Conservation (phyloP, 2,329 filamentous ascomycete genomes). For the Pseudopyrenochaeta lycopersici region DNA sequence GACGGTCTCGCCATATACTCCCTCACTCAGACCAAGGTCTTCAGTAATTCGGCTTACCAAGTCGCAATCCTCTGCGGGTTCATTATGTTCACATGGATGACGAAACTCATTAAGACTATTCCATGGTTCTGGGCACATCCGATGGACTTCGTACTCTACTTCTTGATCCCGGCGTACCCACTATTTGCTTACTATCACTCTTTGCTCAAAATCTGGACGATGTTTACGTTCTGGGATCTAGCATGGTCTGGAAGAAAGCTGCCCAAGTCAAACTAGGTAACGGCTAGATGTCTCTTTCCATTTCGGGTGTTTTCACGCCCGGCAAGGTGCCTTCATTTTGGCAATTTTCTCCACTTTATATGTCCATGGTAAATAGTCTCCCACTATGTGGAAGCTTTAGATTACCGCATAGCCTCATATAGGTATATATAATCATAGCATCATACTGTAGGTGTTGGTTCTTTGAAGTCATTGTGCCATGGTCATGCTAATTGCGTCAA, state of each 20-base stretch:
- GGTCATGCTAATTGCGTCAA: neutral
- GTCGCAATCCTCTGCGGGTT: slow-evolving; percentile 4
- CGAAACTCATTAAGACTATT: slow-evolving; percentile 32
- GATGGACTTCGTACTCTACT: slow-evolving; percentile 28
- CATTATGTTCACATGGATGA: slow-evolving; percentile 19
- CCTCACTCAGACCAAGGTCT: slow-evolving; percentile 14
- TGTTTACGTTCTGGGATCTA: slow-evolving; percentile 22
- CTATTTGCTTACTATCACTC: slow-evolving; percentile 30
- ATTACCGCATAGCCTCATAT: neutral
- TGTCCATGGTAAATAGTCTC: neutral
- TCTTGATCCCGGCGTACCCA: slow-evolving; percentile 24
- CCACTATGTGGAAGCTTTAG: no score
- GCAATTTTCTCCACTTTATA: neutral
- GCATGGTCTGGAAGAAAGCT: slow-evolving; percentile 25
- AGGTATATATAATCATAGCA: neutral
- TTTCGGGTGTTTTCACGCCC: no score
- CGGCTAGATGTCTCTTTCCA: neutral
- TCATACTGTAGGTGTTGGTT: neutral
- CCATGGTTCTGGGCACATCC: slow-evolving; percentile 31
- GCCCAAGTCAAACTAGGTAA: no score
- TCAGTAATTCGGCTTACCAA: slow-evolving; percentile 6
- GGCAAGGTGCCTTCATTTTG: no score
- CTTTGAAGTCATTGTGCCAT: neutral
- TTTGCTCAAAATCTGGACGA: slow-evolving; percentile 23
- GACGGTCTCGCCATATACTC: slow-evolving; percentile 19